Evolutionary conservation across 2,329 filamentous ascomycete genomes (phyloP), one percentile per base, ranked within the genome.

Genomic region (Exserohilum turcica): DNA sequence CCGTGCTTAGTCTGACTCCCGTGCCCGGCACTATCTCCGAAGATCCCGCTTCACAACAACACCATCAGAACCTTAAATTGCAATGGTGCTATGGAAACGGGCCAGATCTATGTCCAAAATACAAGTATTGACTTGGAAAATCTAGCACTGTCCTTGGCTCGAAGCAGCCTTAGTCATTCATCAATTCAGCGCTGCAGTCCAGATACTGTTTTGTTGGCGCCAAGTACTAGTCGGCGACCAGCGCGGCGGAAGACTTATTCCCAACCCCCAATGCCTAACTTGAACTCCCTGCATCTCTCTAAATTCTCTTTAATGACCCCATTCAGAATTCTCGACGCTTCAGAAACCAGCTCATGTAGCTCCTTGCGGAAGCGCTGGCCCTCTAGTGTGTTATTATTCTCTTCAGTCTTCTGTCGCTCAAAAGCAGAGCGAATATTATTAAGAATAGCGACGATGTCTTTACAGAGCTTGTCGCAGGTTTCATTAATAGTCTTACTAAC

Each of bases 211-310:
- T n/a, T n/a, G n/a, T n/a, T n/a, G n/a, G n/a, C n/a, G n/a, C n/a
- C n/a, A n/a, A n/a, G n/a, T n/a, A n/a, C n/a, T n/a, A n/a, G n/a
- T n/a, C n/a, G n/a, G n/a, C n/a, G n/a, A n/a, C n/a, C n/a, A n/a
- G n/a, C n/a, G n/a, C n/a, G n/a, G n/a, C n/a, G n/a, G n/a, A n/a
- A n/a, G n/a, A n/a, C n/a, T n/a, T n/a, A n/a, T n/a, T n/a, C n/a
- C n/a, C n/a, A n/a, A n/a, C n/a, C n/a, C n/a, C 21, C 38, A 10
- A 40, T 27, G 13, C 21, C 27, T 56, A 35, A 53, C 28, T 49
- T 56, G 19, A 46, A 46, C 44, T 46, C 15, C 31, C 50, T 52
- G 43, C 57, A 60, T 29, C 37, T 35, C 1, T 60, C 54, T 35
- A 60, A 21, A 33, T 36, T 47, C 42, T 54, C 44, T 12, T 16